Percentiles rank a stretch among this genome's conserved stretches.
These are phyloP conservation scores for Mucor saturninus DNA, from an alignment of 371 early-diverging fungal species.

Conservation along the genomic window DNA sequence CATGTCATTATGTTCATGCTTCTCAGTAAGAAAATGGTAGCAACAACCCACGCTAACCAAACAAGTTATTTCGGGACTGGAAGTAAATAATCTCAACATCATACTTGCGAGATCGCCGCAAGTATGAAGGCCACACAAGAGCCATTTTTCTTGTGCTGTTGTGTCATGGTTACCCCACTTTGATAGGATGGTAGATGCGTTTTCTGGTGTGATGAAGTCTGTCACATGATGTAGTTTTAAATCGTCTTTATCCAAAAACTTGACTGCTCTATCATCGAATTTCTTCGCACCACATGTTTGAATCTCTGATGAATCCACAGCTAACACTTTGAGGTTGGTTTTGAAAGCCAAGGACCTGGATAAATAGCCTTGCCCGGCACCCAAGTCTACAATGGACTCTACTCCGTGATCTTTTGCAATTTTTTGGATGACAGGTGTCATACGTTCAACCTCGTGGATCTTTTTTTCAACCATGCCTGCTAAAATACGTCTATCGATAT, in stretches of 20 bases:
- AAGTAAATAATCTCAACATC: conserved; percentile 71
- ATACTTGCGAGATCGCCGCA: conserved; percentile 83
- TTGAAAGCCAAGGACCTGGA: conserved; percentile 76
- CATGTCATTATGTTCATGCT: background rate
- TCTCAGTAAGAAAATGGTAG: conserved; percentile 71
- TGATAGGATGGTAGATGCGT: conserved; percentile 49
- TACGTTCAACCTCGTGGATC: conserved; percentile 66
- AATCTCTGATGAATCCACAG: conserved; percentile 76
- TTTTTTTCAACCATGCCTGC: conserved; percentile 84
- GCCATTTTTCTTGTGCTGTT: conserved; percentile 50
- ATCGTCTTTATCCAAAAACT: conserved; percentile 18
- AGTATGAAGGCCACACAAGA: conserved; percentile 84
- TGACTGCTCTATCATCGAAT: conserved; percentile 60
- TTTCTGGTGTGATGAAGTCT: conserved; percentile 58
- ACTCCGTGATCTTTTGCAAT: conserved; percentile 48
- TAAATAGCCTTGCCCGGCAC: conserved; percentile 81
- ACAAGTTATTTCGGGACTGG: conserved; percentile 63
- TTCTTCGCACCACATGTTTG: conserved; percentile 85
- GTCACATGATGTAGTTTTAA: conserved; percentile 59
- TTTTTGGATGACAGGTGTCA: conserved; percentile 61
- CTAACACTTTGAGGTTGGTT: conserved; percentile 74
- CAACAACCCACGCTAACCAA: conserved; percentile 87
- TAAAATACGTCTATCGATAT: conserved; percentile 29
- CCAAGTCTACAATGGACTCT: conserved; percentile 66
- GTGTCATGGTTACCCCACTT: conserved; percentile 34